Evolutionary conservation across 352 stramenopile species (phyloP).

Genomic region (Blastocystis sp.): DNA sequence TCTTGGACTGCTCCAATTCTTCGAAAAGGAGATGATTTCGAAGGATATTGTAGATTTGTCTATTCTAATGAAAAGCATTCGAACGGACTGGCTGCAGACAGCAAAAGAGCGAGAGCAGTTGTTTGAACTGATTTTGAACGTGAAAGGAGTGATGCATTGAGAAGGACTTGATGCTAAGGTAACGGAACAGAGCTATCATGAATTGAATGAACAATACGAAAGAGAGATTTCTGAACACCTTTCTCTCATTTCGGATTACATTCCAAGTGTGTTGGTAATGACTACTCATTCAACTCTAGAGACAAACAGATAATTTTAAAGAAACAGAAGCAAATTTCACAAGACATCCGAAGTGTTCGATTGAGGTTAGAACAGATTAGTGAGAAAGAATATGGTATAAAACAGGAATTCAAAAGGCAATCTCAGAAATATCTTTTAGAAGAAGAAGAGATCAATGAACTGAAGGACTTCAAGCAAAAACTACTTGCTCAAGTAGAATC

Average conservation of each 20-base stretch:
- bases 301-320: not conserved
- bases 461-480: slow-evolving; percentile 11
- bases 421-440: not conserved
- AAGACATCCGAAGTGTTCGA: not conserved
- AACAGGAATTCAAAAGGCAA: not conserved
- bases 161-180: not conserved
- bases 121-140: not conserved
- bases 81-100: slow-evolving; percentile 4
- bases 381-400: not conserved
- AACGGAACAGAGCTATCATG: not conserved
- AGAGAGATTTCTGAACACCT: not conserved
- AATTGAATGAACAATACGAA: not conserved
- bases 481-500: slow-evolving; percentile 39
- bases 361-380: slow-evolving; percentile 14
- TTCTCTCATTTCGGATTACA: slow-evolving; percentile 4
- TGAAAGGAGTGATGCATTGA: not conserved
- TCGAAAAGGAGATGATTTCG: not conserved
- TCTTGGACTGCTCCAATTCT: slow-evolving; percentile 20
- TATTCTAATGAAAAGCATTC: slow-evolving; percentile 36
- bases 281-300: not conserved
- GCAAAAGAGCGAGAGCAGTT: not conserved
- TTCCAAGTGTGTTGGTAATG: not conserved
- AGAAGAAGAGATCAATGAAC: not conserved
- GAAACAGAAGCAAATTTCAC: not conserved
- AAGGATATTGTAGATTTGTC: slow-evolving; percentile 50